Evolutionary conservation across 2,329 filamentous ascomycete species (phyloP), one percentile per base, ranked within the genome.

Genomic region (Aureobasidium sp.): DNA sequence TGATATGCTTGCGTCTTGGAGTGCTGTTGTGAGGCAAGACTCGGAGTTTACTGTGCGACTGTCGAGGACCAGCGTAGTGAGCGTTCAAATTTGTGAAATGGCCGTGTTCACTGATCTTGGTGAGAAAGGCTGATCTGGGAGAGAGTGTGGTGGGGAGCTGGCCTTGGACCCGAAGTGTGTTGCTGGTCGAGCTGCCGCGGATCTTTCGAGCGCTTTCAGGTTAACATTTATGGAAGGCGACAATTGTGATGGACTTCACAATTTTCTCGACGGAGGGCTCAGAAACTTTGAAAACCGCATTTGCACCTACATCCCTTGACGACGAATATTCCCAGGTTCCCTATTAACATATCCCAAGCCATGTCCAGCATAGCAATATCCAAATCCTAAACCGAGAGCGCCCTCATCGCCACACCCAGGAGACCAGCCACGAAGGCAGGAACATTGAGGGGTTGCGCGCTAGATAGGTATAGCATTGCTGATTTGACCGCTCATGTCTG

Each of bases 391-490:
- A 29, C 35, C 29, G 24, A 49, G n/a, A 40, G 40, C 47, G 48
- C 38, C 37, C 2, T 51, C 27, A 37, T 50, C 14, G 12, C 35
- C 35, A 24, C 14, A 16, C 17, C 47, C 19, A 10, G 11, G 10
- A 25, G 38, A 25, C 29, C 10, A 21, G 10, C 34, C 34, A 49
- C 6, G 32, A 14, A 3, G 17, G 29, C 25, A 7, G 12, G 8
- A 12, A 17, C 11, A 22, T 29, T 11, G 16, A 38, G n/a, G 4
- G 19, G 27, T 37, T 42, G 22, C 16, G 22, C n/a, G 1, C 40
- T 52, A 68, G 41, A 68, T 66, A 1, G 66, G 66, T 64, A 68
- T 68, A 12, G 60, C 59, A 58, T 67, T 63, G 38, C 59, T 62
- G 30, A 68, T 58, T 16, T 54, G 53, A 19, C 55, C 55, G n/a